Evolutionary conservation across 495 filamentous ascomycete species (phyloP), one percentile per base, ranked within the genome.

Genomic region (Platismatia glauca): DNA sequence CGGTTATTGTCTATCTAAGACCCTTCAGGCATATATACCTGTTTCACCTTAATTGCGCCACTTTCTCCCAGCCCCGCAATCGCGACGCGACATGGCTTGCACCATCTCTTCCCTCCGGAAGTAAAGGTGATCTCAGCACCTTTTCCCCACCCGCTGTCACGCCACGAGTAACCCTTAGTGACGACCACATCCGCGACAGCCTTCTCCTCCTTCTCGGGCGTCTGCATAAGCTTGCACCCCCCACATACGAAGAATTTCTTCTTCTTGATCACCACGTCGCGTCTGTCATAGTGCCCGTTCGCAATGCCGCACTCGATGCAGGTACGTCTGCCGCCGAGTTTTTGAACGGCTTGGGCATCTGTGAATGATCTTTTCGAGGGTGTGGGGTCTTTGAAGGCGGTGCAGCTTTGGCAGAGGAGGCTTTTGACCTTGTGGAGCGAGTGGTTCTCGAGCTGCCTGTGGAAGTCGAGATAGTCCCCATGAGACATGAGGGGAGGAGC

Each of bases 231-330:
- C 48, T 31, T 52, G 48, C 48, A 52, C 11, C 48, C 48, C 5
- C 48, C 48, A 31, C 48, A 52, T 13, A 31, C 13, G 27, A 52
- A 52, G 7, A 52, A 7, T 27, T 52, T 52, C 48, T 52, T 13
- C 24, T 31, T 52, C 7, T 52, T 52, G 48, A 52, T 52, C 48
- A 52, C 48, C 48, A 52, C 24, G 31, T 52, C 27, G 48, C 48
- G 48, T 4, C 7, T 13, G 13, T 29, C 48, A 27, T 29, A 52
- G 48, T 52, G 48, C 13, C 48, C 48, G 8, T 52, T 52, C 24
- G 48, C 48, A 31, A 52, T 31, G 2, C 48, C 48, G 22, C 48
- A 52, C 6, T 31, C 24, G 15, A 52, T 52, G 48, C 48, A 52
- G 27, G 13, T 1, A 15, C 48, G 48, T 52, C 13, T 52, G 24